Conservation (phyloP, 192 early-diverging fungal genomes). For the Mortierella alpina region DNA sequence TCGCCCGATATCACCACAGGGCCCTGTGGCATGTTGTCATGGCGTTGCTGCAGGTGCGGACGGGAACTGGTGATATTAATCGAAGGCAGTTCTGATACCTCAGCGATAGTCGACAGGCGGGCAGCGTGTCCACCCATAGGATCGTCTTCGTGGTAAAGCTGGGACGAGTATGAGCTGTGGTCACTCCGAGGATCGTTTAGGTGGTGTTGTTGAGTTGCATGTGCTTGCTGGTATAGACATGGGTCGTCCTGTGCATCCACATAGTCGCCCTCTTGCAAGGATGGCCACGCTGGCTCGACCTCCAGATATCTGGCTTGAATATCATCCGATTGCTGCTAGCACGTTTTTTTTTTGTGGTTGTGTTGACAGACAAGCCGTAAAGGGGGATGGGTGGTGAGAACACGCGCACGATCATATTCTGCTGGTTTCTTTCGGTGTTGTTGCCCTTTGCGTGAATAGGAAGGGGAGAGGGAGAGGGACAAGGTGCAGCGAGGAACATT, state of each 20-base stretch:
- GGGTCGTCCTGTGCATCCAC: slow-evolving; percentile 18
- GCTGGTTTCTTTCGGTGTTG: not conserved
- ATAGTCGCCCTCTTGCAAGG: not conserved
- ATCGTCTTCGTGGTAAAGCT: slow-evolving; percentile 29
- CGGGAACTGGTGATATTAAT: slow-evolving; percentile 28
- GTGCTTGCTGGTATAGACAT: slow-evolving; percentile 1
- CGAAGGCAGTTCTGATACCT: slow-evolving; percentile 42
- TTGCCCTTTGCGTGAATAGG: not conserved
- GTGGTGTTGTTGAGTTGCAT: slow-evolving; percentile 1
- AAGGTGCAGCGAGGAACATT: not conserved
- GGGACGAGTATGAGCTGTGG: not conserved
- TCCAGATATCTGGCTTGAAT: slow-evolving; percentile 27
- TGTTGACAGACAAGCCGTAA: not conserved
- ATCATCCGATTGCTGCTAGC: not conserved
- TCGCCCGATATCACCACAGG: slow-evolving; percentile 33
- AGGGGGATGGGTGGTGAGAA: too few relatives aligned
- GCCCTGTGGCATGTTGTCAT: slow-evolving; percentile 5
- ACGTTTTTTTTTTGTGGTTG: not conserved
- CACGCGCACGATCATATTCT: too few relatives aligned
- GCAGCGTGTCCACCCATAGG: slow-evolving; percentile 15
- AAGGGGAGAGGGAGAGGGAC: slow-evolving; percentile 1
- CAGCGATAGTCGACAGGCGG: slow-evolving; percentile 40
- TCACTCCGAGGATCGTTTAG: not conserved
- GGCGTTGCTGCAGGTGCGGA: not conserved
- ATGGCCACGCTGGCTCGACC: slow-evolving; percentile 25